Evolutionary conservation across 1,139 yeast species (phyloP).

Genomic region (Kurtzmaniella quercitrusa): DNA sequence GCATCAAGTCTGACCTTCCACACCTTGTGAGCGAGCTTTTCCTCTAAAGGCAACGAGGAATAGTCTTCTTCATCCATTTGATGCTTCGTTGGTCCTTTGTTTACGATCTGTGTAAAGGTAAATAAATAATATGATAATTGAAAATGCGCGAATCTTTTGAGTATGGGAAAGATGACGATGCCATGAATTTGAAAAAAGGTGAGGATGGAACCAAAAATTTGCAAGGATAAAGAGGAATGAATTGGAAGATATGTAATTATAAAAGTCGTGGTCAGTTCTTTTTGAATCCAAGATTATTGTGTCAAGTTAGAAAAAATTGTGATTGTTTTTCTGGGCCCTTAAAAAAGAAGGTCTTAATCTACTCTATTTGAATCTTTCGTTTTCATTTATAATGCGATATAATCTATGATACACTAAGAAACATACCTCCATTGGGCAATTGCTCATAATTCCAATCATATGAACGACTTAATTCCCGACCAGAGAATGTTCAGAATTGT

Average conservation of each 20-base stretch:
- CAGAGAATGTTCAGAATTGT: too few species aligned
- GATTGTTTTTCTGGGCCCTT: too few species aligned
- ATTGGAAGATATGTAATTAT: too few species aligned
- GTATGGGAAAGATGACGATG: background rate
- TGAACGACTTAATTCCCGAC: too few species aligned
- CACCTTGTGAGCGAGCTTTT: slow-evolving; percentile 64
- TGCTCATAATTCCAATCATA: too few species aligned
- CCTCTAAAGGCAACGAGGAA: slow-evolving; percentile 59
- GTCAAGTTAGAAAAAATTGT: too few species aligned
- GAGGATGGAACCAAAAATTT: background rate
- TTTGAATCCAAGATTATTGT: too few species aligned
- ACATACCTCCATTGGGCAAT: too few species aligned
- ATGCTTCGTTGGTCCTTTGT: slow-evolving; percentile 3
- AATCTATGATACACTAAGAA: slow-evolving; percentile 1
- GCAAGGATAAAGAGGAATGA: background rate
- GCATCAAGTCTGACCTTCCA: slow-evolving; percentile 91
- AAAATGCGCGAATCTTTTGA: background rate
- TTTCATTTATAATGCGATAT: slow-evolving; percentile 1
- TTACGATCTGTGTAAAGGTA: background rate
- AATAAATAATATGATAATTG: background rate
- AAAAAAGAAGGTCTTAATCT: too few species aligned
- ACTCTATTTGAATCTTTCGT: background rate
- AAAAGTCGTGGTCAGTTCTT: too few species aligned
- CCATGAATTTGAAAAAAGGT: background rate
- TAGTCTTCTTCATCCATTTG: slow-evolving; percentile 53